These are phyloP conservation scores for Phanerochaete carnosa DNA, from an alignment of 768 basidiomycete genomes.

Conservation along the genomic window DNA sequence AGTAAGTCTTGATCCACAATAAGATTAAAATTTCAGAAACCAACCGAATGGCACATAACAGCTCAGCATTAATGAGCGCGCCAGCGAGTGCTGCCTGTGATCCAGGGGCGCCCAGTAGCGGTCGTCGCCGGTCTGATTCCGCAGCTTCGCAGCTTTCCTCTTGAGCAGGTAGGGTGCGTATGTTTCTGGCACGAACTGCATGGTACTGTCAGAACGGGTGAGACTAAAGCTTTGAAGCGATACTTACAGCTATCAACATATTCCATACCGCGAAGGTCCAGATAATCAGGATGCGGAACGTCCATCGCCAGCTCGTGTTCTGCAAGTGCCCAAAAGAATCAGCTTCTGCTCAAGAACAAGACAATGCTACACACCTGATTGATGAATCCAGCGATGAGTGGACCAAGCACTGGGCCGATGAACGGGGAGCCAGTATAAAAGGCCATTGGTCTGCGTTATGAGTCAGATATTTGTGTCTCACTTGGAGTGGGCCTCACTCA, in stretches of 20 bases:
- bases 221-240: not conserved
- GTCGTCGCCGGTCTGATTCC: slow-evolving; percentile 52
- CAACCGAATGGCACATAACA: slow-evolving; percentile 58
- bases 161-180: slow-evolving; percentile 59
- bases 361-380: slow-evolving; percentile 33
- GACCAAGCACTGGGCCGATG: slow-evolving; percentile 54
- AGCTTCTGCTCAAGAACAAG: not conserved
- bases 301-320: slow-evolving; percentile 71
- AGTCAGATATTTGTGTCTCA: slow-evolving; percentile 5
- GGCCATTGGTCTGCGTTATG: slow-evolving; percentile 46
- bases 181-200: slow-evolving; percentile 71
- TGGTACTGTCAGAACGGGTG: not conserved
- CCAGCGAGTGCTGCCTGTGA: slow-evolving; percentile 39
- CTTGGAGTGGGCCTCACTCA: slow-evolving; percentile 29
- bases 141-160: slow-evolving; percentile 56
- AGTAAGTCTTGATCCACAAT: not conserved
- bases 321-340: slow-evolving; percentile 19
- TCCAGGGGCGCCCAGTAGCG: slow-evolving; percentile 62
- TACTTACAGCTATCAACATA: slow-evolving; percentile 48
- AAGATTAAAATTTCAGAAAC: not conserved
- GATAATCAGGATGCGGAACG: slow-evolving; percentile 64
- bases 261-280: slow-evolving; percentile 60
- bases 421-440: slow-evolving; percentile 54
- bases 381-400: slow-evolving; percentile 64
- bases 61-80: slow-evolving; percentile 48